A percentile compares a stretch with the other conserved stretches of the same genome.
These are phyloP conservation scores for Apiospora hydei DNA, from an alignment of 2,329 filamentous ascomycete species.

Conservation along the genomic window DNA sequence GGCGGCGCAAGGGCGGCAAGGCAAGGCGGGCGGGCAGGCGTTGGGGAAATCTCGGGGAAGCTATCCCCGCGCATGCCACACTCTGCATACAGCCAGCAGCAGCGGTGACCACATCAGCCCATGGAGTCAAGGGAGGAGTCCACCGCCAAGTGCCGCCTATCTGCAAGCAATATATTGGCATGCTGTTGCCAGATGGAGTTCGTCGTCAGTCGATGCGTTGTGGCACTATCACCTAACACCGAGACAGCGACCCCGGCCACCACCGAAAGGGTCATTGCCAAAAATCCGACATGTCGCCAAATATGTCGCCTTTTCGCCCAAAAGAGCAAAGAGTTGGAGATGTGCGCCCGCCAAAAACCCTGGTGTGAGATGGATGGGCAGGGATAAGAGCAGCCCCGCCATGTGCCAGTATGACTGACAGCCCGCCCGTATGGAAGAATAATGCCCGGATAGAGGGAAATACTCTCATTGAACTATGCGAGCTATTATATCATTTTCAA, in stretches of 20 bases:
- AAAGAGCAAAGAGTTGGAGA: background rate
- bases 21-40: no score
- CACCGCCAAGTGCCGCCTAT: background rate
- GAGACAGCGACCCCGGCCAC: background rate
- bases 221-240: background rate
- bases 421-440: no score
- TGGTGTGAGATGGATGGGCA: no score
- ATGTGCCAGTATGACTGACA: no score
- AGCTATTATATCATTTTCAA: background rate
- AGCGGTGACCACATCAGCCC: slow-evolving; percentile 3
- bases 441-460: no score
- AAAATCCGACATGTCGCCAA: background rate
- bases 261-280: background rate
- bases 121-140: background rate
- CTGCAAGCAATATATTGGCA: background rate
- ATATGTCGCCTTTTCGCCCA: background rate
- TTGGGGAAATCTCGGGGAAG: slow-evolving; percentile 20
- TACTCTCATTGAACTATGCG: background rate
- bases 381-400: no score
- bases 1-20: background rate
- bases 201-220: background rate
- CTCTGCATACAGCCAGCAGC: background rate
- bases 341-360: no score
- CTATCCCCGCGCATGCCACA: background rate
- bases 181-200: background rate